Evolutionary conservation across 1,284 basidiomycete genomes (phyloP).

Genomic region (Austroboletus niveus): DNA sequence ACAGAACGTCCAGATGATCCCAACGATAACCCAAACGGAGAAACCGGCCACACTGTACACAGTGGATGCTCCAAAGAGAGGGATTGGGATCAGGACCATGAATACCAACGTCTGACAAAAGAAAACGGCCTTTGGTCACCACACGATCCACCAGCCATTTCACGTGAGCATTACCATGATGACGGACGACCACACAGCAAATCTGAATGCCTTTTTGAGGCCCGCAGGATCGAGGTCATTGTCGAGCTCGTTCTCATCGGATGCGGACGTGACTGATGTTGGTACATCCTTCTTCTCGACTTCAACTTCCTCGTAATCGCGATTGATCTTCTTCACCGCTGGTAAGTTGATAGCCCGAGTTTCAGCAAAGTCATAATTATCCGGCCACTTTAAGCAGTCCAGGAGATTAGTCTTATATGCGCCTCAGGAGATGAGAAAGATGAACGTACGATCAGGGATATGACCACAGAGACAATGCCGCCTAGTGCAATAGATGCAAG

Average conservation of each 20-base stretch:
- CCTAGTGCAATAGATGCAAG: constrained; percentile 83
- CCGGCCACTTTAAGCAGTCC: constrained; percentile 59
- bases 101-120: constrained; percentile 55
- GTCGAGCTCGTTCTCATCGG: constrained; percentile 36
- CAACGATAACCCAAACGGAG: constrained; percentile 75
- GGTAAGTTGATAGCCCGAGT: constrained; percentile 75
- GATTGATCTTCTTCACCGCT: constrained; percentile 10
- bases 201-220: constrained; percentile 70
- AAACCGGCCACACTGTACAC: constrained; percentile 69
- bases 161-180: constrained; percentile 49
- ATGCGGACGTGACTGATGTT: constrained; percentile 31
- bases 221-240: constrained; percentile 58
- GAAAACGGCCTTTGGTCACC: constrained; percentile 2
- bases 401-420: neutral
- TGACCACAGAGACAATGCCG: constrained; percentile 67
- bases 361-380: constrained; percentile 74
- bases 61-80: constrained; percentile 78
- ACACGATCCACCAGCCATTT: neutral
- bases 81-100: constrained; percentile 75
- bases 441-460: constrained; percentile 45
- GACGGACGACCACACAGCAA: constrained; percentile 74
- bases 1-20: constrained; percentile 81
- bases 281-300: constrained; percentile 43
- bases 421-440: neutral
- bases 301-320: constrained; percentile 25